A percentile compares a stretch with the other conserved stretches of the same genome.
Conservation (phyloP, 140 eudicot species). For the Stevia rebaudiana region DNA sequence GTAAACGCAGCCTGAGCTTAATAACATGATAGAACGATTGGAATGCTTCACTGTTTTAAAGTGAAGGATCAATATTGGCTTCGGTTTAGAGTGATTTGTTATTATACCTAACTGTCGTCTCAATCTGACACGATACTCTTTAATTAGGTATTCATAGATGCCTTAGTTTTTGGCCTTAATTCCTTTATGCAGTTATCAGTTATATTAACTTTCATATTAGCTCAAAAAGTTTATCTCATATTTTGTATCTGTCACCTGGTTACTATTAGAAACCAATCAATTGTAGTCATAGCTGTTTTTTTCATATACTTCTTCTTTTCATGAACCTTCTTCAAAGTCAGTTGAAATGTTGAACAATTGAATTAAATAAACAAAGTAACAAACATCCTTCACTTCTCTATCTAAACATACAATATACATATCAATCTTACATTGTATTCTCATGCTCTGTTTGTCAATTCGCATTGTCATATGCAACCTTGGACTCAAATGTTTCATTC, state of each 20-base stretch:
- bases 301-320: constrained; percentile 3
- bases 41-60: background rate
- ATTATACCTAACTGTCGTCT: background rate
- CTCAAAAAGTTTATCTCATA: background rate
- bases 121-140: background rate
- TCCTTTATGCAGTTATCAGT: background rate
- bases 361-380: too few relatives aligned
- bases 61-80: background rate
- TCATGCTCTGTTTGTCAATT: background rate
- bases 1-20: background rate
- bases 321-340: background rate
- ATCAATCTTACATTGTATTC: background rate
- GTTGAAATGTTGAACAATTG: background rate
- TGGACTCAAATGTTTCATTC: constrained; percentile 6
- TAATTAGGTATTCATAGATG: background rate
- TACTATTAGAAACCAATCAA: background rate
- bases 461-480: background rate
- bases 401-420: background rate
- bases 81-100: background rate
- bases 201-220: background rate
- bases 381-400: background rate
- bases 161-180: background rate
- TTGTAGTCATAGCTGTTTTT: background rate
- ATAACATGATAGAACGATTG: background rate
- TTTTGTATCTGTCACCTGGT: background rate